A percentile compares a stretch with the other conserved stretches of the same genome.
phyloP scores from a whole-genome alignment of 1,139 yeast genomes.

The Pichia sp. region DNA sequence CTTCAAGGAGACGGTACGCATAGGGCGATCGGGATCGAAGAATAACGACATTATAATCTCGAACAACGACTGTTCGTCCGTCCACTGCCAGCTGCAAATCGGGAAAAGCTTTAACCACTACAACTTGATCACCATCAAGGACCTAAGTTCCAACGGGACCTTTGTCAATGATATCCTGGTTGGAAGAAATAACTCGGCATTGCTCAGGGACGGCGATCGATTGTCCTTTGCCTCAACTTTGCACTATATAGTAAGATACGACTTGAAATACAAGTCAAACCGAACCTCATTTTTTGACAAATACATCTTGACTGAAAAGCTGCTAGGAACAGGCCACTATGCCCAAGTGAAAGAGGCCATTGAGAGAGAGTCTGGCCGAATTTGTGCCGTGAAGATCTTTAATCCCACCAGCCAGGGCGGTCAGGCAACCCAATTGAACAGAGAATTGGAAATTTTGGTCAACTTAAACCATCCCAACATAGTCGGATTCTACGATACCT shows the following conservation, averaged over 20 bases:
- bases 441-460: conserved; percentile 62
- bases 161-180: conserved; percentile 55
- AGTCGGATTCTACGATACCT: conserved; percentile 60
- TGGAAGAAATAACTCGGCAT: conserved; percentile 44
- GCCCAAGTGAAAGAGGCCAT: conserved; percentile 72
- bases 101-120: conserved; percentile 33
- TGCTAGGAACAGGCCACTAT: conserved; percentile 73
- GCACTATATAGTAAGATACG: conserved; percentile 53
- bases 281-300: conserved; percentile 48
- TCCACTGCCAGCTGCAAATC: conserved; percentile 48
- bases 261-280: conserved; percentile 25
- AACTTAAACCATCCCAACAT: conserved; percentile 69
- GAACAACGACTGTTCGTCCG: conserved; percentile 63
- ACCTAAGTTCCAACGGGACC: conserved; percentile 65
- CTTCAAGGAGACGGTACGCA: conserved; percentile 1
- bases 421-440: conserved; percentile 44
- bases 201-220: conserved; percentile 62
- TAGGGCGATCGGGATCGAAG: conserved; percentile 57
- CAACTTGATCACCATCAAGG: conserved; percentile 47
- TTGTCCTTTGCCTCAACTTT: conserved; percentile 59
- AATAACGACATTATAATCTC: conserved; percentile 50
- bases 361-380: conserved; percentile 51
- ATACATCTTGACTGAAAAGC: conserved; percentile 50
- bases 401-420: conserved; percentile 50
- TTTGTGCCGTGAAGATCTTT: conserved; percentile 72